These are phyloP conservation scores for Mortierella sp. DNA, from an alignment of 371 early-diverging fungal species.

Conservation along the genomic window DNA sequence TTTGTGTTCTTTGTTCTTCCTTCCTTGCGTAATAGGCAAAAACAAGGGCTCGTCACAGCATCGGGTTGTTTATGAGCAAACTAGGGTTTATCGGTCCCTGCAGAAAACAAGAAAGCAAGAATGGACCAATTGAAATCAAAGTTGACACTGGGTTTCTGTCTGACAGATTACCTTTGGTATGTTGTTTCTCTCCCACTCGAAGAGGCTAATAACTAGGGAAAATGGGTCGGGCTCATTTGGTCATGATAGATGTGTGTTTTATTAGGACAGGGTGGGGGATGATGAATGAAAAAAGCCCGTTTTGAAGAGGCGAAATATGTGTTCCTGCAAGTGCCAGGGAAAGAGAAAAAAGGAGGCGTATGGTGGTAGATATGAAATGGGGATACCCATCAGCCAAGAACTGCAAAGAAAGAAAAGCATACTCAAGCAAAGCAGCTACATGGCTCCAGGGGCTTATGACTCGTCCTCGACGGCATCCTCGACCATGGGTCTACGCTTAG, in stretches of 20 bases:
- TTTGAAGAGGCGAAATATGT: background rate
- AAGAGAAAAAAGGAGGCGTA: background rate
- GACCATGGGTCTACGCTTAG: constrained; percentile 38
- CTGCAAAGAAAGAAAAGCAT: constrained; percentile 7
- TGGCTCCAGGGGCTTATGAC: background rate
- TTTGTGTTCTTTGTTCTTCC: background rate
- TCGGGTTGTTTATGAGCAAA: background rate
- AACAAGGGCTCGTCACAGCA: background rate
- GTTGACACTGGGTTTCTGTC: too few species aligned
- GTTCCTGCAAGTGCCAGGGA: background rate
- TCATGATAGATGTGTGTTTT: constrained; percentile 2
- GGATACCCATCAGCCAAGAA: background rate
- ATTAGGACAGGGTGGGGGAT: background rate
- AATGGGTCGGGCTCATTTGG: background rate
- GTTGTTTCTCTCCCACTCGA: background rate
- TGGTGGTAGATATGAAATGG: background rate
- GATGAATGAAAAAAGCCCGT: constrained; percentile 5
- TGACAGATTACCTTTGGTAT: background rate
- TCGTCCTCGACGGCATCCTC: constrained; percentile 51
- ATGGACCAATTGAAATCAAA: background rate
- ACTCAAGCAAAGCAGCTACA: background rate
- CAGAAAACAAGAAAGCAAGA: background rate
- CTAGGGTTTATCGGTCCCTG: background rate
- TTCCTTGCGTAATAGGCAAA: background rate
- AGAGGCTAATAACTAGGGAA: background rate